Evolutionary conservation across 257 asterid species (phyloP).

Genomic region (Henckelia pumila): DNA sequence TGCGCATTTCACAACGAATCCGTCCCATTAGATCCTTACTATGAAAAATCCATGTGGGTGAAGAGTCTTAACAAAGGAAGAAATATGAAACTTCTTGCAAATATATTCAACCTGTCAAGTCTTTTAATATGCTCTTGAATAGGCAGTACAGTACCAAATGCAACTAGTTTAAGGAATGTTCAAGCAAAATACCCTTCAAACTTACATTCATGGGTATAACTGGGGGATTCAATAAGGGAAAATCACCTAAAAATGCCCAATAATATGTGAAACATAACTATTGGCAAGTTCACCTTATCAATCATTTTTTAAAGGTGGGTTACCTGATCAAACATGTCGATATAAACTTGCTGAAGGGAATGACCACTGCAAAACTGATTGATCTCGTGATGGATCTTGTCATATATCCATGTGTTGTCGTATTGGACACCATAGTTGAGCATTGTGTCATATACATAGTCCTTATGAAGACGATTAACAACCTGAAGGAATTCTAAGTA

Average conservation of each 20-base stretch:
- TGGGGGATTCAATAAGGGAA: not conserved
- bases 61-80: not conserved
- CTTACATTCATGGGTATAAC: not conserved
- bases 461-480: conserved; percentile 89
- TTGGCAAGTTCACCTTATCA: conserved; percentile 62
- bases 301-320: conserved; percentile 42
- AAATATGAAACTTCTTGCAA: not conserved
- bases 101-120: not conserved
- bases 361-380: conserved; percentile 96
- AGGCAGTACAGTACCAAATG: not conserved
- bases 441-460: conserved; percentile 73
- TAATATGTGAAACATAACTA: not conserved
- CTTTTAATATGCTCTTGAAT: not conserved
- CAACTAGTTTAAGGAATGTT: not conserved
- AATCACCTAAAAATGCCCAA: not conserved
- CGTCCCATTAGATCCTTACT: too few species aligned
- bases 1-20: too few species aligned
- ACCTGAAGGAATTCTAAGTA: conserved; percentile 50
- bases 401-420: conserved; percentile 98
- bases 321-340: conserved; percentile 99
- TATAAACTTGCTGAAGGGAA: conserved; percentile 96
- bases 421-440: conserved; percentile 84
- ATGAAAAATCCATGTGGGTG: not conserved
- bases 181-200: not conserved
- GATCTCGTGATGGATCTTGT: conserved; percentile 98